A percentile compares a stretch with the other conserved stretches of the same genome.
Conservation (phyloP, 768 basidiomycete species). For the Candolleomyces efflorescens region DNA sequence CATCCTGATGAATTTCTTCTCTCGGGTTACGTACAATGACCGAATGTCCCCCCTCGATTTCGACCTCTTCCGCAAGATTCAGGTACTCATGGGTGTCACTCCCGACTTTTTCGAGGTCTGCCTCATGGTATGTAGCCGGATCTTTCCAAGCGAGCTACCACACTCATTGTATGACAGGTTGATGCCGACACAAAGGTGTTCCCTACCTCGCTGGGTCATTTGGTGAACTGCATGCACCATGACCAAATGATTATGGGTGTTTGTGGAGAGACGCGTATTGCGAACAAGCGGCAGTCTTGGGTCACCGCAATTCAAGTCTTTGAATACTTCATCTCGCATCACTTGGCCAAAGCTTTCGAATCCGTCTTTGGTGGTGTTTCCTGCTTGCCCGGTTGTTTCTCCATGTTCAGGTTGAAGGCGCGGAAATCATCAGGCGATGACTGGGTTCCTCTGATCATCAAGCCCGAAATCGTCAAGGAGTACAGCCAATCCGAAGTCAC, state of each 20-base stretch:
- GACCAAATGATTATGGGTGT: slow-evolving; percentile 99
- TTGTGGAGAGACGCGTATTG: slow-evolving; percentile 97
- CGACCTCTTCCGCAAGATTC: slow-evolving; percentile 95
- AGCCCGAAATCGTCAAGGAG: slow-evolving; percentile 95
- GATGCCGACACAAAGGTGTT: slow-evolving; percentile 98
- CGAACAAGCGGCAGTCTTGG: slow-evolving; percentile 98
- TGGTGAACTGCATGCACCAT: slow-evolving; percentile 98
- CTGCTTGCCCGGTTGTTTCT: slow-evolving; percentile 99
- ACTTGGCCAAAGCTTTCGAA: slow-evolving; percentile 97
- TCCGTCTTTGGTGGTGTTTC: slow-evolving; percentile 99
- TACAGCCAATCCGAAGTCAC: slow-evolving; percentile 94
- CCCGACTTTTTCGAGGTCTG: slow-evolving; percentile 98
- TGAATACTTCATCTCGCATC: slow-evolving; percentile 99
- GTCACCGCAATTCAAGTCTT: slow-evolving; percentile 98
- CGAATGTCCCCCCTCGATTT: slow-evolving; percentile 98
- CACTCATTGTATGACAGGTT: slow-evolving; percentile 52
- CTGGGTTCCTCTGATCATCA: slow-evolving; percentile 96
- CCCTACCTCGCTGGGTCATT: slow-evolving; percentile 81
- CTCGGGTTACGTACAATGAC: slow-evolving; percentile 98
- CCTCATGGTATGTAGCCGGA: slow-evolving; percentile 72
- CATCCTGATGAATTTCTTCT: slow-evolving; percentile 99
- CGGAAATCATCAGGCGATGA: slow-evolving; percentile 85
- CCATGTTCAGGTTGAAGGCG: slow-evolving; percentile 98
- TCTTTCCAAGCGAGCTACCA: slow-evolving; percentile 2
- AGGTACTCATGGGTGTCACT: slow-evolving; percentile 96